Evolutionary conservation across 768 basidiomycete genomes (phyloP).

Genomic region (Coprinopsis sp.): DNA sequence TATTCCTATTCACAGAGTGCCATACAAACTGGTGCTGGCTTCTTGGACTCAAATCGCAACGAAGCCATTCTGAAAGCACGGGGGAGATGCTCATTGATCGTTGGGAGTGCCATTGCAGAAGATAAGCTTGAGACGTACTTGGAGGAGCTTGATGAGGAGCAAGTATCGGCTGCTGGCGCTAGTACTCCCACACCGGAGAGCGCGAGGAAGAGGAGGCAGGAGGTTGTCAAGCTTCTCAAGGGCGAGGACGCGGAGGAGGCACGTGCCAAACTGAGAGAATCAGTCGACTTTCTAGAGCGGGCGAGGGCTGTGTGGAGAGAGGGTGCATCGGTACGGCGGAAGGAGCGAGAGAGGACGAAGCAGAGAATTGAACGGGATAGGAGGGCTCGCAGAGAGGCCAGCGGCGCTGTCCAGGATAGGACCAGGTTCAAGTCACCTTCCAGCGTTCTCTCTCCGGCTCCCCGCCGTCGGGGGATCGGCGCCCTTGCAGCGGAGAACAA

Average conservation of each 20-base stretch:
- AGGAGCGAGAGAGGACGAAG: not conserved
- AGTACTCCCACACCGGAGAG: not conserved
- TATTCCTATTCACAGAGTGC: not conserved
- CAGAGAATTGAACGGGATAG: not conserved
- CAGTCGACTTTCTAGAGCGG: conserved; percentile 39
- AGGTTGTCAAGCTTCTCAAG: conserved; percentile 29
- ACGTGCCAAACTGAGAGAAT: conserved; percentile 44
- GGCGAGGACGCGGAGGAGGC: conserved; percentile 53
- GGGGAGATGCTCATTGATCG: conserved; percentile 51
- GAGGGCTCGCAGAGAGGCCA: not conserved
- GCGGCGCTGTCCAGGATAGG: conserved; percentile 1
- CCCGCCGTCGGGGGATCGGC: not conserved
- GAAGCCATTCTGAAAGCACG: conserved; percentile 36
- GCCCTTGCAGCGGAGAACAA: not conserved
- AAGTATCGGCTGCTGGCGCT: not conserved
- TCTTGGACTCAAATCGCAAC: conserved; percentile 4
- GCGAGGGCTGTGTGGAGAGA: conserved; percentile 26
- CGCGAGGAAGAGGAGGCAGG: not conserved
- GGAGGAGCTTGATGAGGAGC: conserved; percentile 26
- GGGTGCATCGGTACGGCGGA: conserved; percentile 2
- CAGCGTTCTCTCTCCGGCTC: not conserved
- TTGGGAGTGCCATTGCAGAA: conserved; percentile 52
- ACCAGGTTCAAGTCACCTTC: not conserved
- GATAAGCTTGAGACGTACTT: conserved; percentile 46
- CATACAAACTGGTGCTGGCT: not conserved